Percentiles rank a stretch among this genome's conserved stretches.
These are phyloP conservation scores for Austropuccinia psidii DNA, from an alignment of 1,284 basidiomycete species.

Conservation along the genomic window DNA sequence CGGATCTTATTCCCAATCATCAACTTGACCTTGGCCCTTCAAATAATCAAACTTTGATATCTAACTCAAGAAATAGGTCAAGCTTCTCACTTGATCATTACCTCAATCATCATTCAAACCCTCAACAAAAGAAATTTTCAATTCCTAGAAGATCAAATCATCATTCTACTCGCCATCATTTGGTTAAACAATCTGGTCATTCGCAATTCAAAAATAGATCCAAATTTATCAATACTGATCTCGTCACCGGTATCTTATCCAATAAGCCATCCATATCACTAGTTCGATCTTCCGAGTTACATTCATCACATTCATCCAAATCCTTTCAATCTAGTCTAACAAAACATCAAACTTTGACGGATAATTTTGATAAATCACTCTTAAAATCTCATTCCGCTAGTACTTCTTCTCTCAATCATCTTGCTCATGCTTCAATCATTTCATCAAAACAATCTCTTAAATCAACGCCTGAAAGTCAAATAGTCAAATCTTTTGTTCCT, in stretches of 20 bases:
- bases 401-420: background rate
- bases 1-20: background rate
- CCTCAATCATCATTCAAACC: too few relatives aligned
- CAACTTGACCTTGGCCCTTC: background rate
- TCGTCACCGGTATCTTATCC: too few relatives aligned
- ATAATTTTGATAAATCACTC: background rate
- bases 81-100: constrained; percentile 1
- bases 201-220: background rate
- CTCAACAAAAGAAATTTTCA: background rate
- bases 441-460: background rate
- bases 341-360: background rate
- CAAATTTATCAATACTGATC: background rate
- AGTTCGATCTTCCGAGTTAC: too few relatives aligned
- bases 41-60: background rate
- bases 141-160: too few relatives aligned
- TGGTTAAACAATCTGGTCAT: too few relatives aligned
- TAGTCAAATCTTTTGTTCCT: background rate
- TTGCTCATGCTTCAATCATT: background rate
- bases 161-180: too few relatives aligned
- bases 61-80: background rate
- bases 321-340: background rate
- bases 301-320: too few relatives aligned
- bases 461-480: background rate
- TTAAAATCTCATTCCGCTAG: background rate
- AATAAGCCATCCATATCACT: too few relatives aligned